These are phyloP conservation scores for Hypoxylon perforatum DNA, from an alignment of 495 filamentous ascomycete genomes.

Conservation along the genomic window DNA sequence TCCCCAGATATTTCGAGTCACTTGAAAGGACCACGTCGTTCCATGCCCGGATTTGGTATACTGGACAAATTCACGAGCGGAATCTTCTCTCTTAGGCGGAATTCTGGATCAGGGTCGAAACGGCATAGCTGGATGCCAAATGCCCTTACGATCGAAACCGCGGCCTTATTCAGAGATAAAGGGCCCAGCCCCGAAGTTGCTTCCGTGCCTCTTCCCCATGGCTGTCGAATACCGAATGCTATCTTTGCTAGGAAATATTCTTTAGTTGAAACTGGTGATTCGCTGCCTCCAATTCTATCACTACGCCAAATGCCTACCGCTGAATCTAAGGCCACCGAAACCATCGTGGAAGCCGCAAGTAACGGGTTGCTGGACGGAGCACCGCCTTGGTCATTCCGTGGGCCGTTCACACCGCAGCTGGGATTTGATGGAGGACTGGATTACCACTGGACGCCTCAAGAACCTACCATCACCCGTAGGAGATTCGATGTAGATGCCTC, in stretches of 20 bases:
- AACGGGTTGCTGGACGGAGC: conserved; percentile 41
- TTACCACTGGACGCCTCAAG: conserved; percentile 45
- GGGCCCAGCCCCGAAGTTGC: conserved; percentile 9
- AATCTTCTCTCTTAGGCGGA: conserved; percentile 17
- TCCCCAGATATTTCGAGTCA: conserved; percentile 14
- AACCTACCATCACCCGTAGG: conserved; percentile 18
- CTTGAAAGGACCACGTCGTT: conserved; percentile 31
- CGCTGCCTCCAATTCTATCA: conserved; percentile 32
- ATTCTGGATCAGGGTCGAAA: conserved; percentile 26
- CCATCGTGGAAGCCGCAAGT: conserved; percentile 55
- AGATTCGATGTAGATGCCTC: conserved; percentile 31
- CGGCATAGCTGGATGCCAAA: conserved; percentile 40
- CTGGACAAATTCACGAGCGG: conserved; percentile 30
- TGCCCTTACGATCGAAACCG: conserved; percentile 30
- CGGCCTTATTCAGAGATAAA: conserved; percentile 26
- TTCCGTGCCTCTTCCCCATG: conserved; percentile 34
- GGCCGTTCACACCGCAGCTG: conserved; percentile 48
- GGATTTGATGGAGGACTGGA: conserved; percentile 48
- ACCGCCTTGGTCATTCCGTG: conserved; percentile 43
- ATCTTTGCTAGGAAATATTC: conserved; percentile 48
- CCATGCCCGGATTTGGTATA: conserved; percentile 24
- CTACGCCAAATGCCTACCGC: conserved; percentile 46
- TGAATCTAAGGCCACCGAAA: conserved; percentile 50
- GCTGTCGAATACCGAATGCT: conserved; percentile 43
- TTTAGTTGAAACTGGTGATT: conserved; percentile 44